Percentiles rank a stretch among this genome's conserved stretches.
Conservation (phyloP, 176 grass and related monocot genomes). For the Juncus inflexus region DNA sequence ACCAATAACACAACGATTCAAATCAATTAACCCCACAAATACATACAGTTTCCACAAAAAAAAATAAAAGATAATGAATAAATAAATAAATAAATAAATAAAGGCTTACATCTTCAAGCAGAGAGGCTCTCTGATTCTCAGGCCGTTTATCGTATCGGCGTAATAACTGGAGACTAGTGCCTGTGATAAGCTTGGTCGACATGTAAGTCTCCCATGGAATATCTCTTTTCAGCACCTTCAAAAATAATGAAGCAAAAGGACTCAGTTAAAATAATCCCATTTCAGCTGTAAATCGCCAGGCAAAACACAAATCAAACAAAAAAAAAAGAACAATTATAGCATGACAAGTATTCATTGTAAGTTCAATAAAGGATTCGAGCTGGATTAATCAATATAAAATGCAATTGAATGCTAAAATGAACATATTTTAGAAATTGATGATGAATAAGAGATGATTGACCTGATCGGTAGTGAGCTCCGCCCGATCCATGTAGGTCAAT, state of each 20-base stretch:
- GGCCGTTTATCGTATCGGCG: conserved; percentile 69
- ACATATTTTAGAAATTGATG: background rate
- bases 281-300: conserved; percentile 2
- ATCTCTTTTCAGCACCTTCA: conserved; percentile 90
- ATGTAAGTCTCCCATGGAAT: conserved; percentile 99
- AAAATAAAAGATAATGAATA: conserved; percentile 13
- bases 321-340: conserved; percentile 7
- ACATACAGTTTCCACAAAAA: background rate
- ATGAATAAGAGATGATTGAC: conserved; percentile 37
- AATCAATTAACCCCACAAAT: background rate
- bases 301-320: conserved; percentile 6
- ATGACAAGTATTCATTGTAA: background rate
- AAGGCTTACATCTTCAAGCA: conserved; percentile 77
- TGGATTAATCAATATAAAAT: conserved; percentile 11
- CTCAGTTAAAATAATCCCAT: background rate
- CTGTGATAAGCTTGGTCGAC: conserved; percentile 87
- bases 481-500: conserved; percentile 54
- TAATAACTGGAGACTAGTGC: conserved; percentile 76
- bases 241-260: conserved; percentile 30
- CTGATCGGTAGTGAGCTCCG: conserved; percentile 89
- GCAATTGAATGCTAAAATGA: background rate
- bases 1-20: background rate
- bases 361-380: background rate
- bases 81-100: conserved; percentile 3
- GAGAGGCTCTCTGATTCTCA: conserved; percentile 62